Conservation (phyloP, 306 rosid genomes). For the Corylus heterophylla region DNA sequence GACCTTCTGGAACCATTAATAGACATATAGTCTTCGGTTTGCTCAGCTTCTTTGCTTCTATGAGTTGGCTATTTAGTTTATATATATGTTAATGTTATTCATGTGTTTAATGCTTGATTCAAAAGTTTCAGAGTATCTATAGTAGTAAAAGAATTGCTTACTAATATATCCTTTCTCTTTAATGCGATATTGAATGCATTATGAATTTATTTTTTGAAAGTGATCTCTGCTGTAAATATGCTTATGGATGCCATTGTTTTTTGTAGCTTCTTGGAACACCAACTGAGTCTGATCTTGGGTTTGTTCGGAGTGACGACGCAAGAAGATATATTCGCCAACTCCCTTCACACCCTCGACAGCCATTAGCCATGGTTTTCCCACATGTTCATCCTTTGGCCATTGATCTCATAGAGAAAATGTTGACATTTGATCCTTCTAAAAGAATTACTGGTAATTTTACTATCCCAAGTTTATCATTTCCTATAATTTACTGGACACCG, state of each 20-base stretch:
- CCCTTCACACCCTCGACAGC: slow-evolving; percentile 77
- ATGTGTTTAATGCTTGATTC: neutral
- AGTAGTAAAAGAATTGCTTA: neutral
- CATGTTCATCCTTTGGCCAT: slow-evolving; percentile 87
- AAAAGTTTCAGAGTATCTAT: neutral
- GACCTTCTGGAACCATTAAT: neutral
- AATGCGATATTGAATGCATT: neutral
- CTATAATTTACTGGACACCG: slow-evolving; percentile 9
- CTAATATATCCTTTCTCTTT: neutral
- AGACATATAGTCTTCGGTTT: neutral
- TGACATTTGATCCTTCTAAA: slow-evolving; percentile 81
- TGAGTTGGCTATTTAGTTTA: neutral
- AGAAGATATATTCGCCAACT: slow-evolving; percentile 85
- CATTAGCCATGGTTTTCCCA: slow-evolving; percentile 66
- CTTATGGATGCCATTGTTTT: slow-evolving; percentile 36
- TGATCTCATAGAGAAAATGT: slow-evolving; percentile 89
- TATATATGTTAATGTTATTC: neutral
- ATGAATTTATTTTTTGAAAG: slow-evolving; percentile 8
- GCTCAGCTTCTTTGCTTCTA: neutral
- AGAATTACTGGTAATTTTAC: slow-evolving; percentile 84
- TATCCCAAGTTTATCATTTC: slow-evolving; percentile 1
- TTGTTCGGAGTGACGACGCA: slow-evolving; percentile 74
- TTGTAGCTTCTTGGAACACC: slow-evolving; percentile 95
- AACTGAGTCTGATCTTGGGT: slow-evolving; percentile 87
- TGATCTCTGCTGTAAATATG: slow-evolving; percentile 18